Conservation (phyloP, 768 basidiomycete genomes). For the Trametopsis cervina region DNA sequence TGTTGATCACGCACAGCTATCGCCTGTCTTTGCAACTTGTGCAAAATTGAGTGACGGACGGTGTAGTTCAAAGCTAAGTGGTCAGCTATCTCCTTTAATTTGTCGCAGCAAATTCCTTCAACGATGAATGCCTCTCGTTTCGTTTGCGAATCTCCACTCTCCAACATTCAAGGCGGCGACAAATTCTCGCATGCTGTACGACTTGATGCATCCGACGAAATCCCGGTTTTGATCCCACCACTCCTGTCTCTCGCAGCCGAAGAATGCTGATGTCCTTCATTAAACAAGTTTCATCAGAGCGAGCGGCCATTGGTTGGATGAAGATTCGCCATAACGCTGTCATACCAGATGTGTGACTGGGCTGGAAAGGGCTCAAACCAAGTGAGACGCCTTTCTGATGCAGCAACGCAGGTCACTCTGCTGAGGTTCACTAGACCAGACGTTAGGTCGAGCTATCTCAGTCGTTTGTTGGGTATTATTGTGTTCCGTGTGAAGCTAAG, state of each 20-base stretch:
- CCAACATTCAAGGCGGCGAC: constrained; percentile 22
- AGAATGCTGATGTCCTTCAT: constrained; percentile 13
- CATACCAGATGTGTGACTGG: too few species aligned
- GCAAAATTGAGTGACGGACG: constrained; percentile 14
- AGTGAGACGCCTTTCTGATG: too few species aligned
- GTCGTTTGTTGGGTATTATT: too few species aligned
- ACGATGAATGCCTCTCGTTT: not conserved
- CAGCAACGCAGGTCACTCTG: too few species aligned
- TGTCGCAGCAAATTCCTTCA: not conserved
- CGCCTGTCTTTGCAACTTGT: constrained; percentile 4
- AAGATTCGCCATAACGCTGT: constrained; percentile 10
- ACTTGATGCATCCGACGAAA: constrained; percentile 27
- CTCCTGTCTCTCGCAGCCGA: constrained; percentile 22
- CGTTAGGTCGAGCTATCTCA: too few species aligned
- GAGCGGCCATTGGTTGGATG: constrained; percentile 7
- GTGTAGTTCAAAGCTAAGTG: not conserved
- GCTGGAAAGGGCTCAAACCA: too few species aligned
- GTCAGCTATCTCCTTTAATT: not conserved
- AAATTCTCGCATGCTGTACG: constrained; percentile 16
- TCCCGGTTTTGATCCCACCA: constrained; percentile 18
- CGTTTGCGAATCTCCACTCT: constrained; percentile 1
- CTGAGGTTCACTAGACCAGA: too few species aligned
- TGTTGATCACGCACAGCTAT: constrained; percentile 22
- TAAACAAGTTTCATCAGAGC: constrained; percentile 1
- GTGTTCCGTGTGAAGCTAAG: too few species aligned